Conservation (phyloP, 805 yeast genomes). For the Nakazawaea anatomiae region DNA sequence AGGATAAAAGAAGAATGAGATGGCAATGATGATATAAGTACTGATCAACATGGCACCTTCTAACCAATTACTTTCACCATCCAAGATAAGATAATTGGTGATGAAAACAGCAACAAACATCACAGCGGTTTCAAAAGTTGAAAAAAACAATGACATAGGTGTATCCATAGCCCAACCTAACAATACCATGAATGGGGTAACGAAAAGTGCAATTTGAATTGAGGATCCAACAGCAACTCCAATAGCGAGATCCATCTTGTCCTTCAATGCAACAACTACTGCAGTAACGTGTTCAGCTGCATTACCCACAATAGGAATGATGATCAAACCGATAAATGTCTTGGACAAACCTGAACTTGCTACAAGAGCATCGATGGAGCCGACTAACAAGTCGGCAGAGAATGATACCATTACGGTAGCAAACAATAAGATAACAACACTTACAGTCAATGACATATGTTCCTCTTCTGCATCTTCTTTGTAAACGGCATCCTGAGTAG, state of each 20-base stretch:
- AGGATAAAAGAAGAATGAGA: slow-evolving; percentile 89
- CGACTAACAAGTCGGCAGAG: slow-evolving; percentile 91
- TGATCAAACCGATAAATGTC: slow-evolving; percentile 90
- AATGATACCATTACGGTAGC: slow-evolving; percentile 79
- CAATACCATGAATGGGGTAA: slow-evolving; percentile 91
- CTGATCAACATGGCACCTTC: slow-evolving; percentile 92
- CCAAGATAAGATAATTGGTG: slow-evolving; percentile 79
- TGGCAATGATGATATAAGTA: slow-evolving; percentile 79
- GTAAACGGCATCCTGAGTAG: slow-evolving; percentile 4
- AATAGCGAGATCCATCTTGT: slow-evolving; percentile 95
- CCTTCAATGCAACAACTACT: slow-evolving; percentile 87
- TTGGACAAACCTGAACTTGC: slow-evolving; percentile 80
- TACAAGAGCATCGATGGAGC: slow-evolving; percentile 87
- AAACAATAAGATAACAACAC: slow-evolving; percentile 49
- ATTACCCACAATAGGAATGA: slow-evolving; percentile 95
- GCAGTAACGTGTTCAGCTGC: slow-evolving; percentile 99
- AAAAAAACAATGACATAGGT: slow-evolving; percentile 89
- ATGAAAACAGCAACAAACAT: slow-evolving; percentile 86
- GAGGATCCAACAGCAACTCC: slow-evolving; percentile 97
- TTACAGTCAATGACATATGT: slow-evolving; percentile 45
- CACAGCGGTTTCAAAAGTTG: slow-evolving; percentile 90
- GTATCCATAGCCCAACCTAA: slow-evolving; percentile 89
- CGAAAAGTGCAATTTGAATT: slow-evolving; percentile 89
- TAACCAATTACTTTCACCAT: slow-evolving; percentile 95
- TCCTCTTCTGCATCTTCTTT: slow-evolving; percentile 25